phyloP scores from a whole-genome alignment of 257 asterid genomes.

The Hygrophila difformis region DNA sequence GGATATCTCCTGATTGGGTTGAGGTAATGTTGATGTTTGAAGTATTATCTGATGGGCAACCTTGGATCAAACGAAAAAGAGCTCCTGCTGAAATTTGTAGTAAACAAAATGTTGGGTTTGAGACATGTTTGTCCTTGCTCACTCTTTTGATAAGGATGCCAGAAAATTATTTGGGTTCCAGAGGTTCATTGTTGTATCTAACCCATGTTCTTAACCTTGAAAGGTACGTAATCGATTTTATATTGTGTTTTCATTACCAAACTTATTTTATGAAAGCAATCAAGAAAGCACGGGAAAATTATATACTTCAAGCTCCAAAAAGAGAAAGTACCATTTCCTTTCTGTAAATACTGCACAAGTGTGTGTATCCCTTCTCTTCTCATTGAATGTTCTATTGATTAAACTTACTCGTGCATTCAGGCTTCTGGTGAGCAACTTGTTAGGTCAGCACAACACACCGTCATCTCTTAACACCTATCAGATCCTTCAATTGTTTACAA shows the following conservation, averaged over 20 bases:
- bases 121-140: conserved; percentile 46
- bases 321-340: not conserved
- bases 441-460: conserved; percentile 24
- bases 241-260: conserved; percentile 13
- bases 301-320: not conserved
- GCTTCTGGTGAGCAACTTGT: conserved; percentile 60
- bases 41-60: conserved; percentile 20
- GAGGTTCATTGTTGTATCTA: conserved; percentile 43
- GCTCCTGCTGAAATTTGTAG: conserved; percentile 25
- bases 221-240: conserved; percentile 33
- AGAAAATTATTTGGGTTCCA: conserved; percentile 51
- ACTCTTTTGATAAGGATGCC: conserved; percentile 67
- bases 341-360: conserved; percentile 6
- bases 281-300: not conserved
- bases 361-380: conserved; percentile 7
- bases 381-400: conserved; percentile 11
- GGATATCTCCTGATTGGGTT: conserved; percentile 50
- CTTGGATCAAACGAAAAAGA: conserved; percentile 17
- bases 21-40: conserved; percentile 37
- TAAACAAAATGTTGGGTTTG: conserved; percentile 31
- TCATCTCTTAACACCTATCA: conserved; percentile 27
- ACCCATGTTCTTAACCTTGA: conserved; percentile 81
- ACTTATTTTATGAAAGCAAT: conserved; percentile 13
- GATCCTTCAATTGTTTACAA: conserved; percentile 51
- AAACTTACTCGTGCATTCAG: conserved; percentile 38